A percentile compares a stretch with the other conserved stretches of the same genome.
Evolutionary conservation across 2,329 filamentous ascomycete species (phyloP).

Genomic region (Neofusicoccum parvum): DNA sequence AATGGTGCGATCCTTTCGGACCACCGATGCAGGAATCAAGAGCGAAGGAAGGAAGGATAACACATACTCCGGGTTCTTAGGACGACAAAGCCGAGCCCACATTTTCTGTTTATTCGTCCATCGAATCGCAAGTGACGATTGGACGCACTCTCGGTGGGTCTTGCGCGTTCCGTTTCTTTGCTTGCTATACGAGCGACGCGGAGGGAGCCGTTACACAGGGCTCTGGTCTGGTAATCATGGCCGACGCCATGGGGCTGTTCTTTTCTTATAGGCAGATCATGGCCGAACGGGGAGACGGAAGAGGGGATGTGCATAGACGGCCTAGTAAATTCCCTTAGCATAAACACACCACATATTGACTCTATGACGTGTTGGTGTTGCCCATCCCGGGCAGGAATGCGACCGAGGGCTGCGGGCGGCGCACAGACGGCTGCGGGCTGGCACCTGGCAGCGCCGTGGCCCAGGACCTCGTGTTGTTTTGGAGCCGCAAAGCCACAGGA

Average conservation of each 20-base stretch:
- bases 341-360: background rate
- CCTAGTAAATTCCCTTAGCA: conserved; percentile 6
- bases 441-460: background rate
- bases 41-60: conserved; percentile 6
- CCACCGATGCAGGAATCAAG: conserved; percentile 2
- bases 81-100: background rate
- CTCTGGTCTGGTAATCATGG: background rate
- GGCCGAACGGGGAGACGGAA: background rate
- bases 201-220: background rate
- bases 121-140: background rate
- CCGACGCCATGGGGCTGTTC: background rate
- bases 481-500: conserved; percentile 13
- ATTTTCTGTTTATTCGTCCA: conserved; percentile 4
- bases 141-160: background rate
- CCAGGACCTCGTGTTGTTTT: background rate
- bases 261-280: conserved; percentile 5
- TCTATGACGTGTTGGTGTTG: conserved; percentile 6
- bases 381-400: conserved; percentile 1
- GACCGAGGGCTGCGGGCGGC: background rate
- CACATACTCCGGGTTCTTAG: background rate
- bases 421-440: background rate
- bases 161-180: background rate
- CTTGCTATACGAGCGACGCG: conserved; percentile 2
- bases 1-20: conserved; percentile 17
- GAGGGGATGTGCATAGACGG: background rate